Evolutionary conservation across 108 stramenopile genomes (phyloP), one percentile per base, ranked within the genome.

Genomic region (Cyclotella cryptica): DNA sequence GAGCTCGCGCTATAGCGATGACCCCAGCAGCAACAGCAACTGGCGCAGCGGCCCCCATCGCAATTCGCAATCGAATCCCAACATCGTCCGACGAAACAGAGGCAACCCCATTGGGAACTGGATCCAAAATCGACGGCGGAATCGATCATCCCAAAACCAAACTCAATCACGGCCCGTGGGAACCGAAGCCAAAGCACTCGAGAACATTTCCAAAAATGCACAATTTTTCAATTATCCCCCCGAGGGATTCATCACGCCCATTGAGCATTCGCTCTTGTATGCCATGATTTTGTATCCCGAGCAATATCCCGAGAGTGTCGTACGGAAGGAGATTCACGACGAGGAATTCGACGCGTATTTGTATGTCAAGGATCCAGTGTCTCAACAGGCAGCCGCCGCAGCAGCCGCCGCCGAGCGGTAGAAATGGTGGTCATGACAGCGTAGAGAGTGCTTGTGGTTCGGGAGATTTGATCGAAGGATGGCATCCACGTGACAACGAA

Each of bases 301-400:
- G 45, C 72, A 83, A 15, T 89, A 85, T 58, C 88, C 88, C 15
- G 75, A 85, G 42, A 43, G 47, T 3, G 80, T 86, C 0, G 86
- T 89, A 11, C 58, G 58, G n/a, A 73, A 74, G 43, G 72, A 75
- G 29, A 89, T 89, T 70, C 76, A 75, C 9, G 86, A 89, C n/a
- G 88, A 87, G 55, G 84, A 89, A 26, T 85, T 85, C 64, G 77
- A 78, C 11, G 40, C n/a, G 3, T 89, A 89, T 81, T 69, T 85
- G 42, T 81, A 68, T 69, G 84, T 85, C 17, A 81, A 60, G 30
- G 75, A 72, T 35, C 26, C 66, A 14, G n/a, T n/a, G n/a, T n/a
- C n/a, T n/a, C n/a, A 24, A 65, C 27, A 17, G 29, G 21, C 51
- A 18, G 15, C n/a, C 17, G 7, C 21, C 41, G 0, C 24, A 40